Conservation (phyloP, 2,329 filamentous ascomycete species). For the Xylaria sp. region DNA sequence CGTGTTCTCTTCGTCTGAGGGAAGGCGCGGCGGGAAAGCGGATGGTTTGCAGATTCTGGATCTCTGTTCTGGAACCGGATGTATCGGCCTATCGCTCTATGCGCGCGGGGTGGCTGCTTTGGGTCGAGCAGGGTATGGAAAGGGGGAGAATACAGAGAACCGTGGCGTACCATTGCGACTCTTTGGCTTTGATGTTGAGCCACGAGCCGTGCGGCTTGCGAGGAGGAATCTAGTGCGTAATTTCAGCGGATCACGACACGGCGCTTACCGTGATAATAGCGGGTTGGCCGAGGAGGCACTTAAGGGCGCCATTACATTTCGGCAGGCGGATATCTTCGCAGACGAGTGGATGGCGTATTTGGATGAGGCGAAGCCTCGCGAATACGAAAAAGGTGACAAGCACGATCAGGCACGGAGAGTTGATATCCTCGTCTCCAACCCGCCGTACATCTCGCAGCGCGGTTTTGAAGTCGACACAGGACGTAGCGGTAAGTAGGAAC, state of each 20-base stretch:
- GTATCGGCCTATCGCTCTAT: constrained; percentile 83
- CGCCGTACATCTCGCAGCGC: constrained; percentile 83
- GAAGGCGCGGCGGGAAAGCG: neutral
- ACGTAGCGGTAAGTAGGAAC: constrained; percentile 59
- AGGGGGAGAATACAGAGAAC: constrained; percentile 49
- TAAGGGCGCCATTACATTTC: constrained; percentile 56
- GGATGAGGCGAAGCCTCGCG: neutral
- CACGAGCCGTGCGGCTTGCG: constrained; percentile 72
- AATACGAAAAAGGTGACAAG: neutral
- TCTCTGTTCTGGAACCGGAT: constrained; percentile 90
- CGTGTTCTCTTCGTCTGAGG: constrained; percentile 43
- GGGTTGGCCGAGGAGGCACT: neutral
- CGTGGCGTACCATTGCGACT: constrained; percentile 52
- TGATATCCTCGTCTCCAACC: constrained; percentile 86
- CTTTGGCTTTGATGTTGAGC: constrained; percentile 78
- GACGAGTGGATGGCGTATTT: constrained; percentile 51
- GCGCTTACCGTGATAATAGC: neutral
- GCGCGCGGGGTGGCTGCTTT: constrained; percentile 48
- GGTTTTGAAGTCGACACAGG: constrained; percentile 72
- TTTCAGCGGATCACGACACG: constrained; percentile 42
- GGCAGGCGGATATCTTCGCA: constrained; percentile 62
- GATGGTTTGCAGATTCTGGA: constrained; percentile 74
- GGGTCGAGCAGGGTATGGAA: neutral
- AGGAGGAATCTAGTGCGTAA: constrained; percentile 70
- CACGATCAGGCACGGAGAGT: constrained; percentile 38